Percentiles rank a stretch among this genome's conserved stretches.
phyloP scores from a whole-genome alignment of 2,329 filamentous ascomycete species.

The Aspergillus viridinutans region DNA sequence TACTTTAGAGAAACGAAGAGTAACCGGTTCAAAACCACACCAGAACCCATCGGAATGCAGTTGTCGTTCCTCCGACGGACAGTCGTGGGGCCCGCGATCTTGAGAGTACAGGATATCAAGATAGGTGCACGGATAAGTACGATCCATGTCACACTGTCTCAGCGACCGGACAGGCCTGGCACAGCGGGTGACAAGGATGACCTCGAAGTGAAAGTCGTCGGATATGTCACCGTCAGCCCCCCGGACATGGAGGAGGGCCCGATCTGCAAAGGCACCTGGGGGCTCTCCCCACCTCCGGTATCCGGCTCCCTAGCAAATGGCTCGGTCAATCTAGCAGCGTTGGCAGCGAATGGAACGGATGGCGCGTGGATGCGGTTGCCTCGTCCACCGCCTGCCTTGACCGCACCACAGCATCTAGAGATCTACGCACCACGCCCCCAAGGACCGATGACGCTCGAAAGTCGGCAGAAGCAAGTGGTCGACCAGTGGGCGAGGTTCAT shows the following conservation, averaged over 20 bases:
- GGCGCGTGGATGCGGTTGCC: not conserved
- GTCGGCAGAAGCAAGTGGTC: not conserved
- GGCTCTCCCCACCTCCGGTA: not conserved
- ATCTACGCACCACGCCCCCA: not conserved
- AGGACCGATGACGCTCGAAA: not conserved
- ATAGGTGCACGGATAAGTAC: slow-evolving; percentile 57
- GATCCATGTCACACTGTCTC: slow-evolving; percentile 53
- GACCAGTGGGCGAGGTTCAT: slow-evolving; percentile 4
- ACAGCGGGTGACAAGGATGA: not conserved
- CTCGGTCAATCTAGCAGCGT: not conserved
- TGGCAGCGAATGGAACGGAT: not conserved
- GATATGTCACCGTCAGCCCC: slow-evolving; percentile 56
- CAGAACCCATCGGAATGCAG: slow-evolving; percentile 58
- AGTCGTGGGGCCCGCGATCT: slow-evolving; percentile 49
- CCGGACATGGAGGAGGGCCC: not conserved
- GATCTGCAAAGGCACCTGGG: not conserved
- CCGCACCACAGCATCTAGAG: not conserved
- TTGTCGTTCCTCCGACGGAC: slow-evolving; percentile 60
- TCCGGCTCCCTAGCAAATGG: not conserved
- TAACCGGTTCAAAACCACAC: slow-evolving; percentile 41
- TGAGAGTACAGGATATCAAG: slow-evolving; percentile 57
- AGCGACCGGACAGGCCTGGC: slow-evolving; percentile 16
- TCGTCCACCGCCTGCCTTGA: not conserved
- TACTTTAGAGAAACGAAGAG: slow-evolving; percentile 55
- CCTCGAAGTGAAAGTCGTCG: slow-evolving; percentile 56